These are phyloP conservation scores for Cornus controversa DNA, from an alignment of 148 eudicot genomes.

Conservation along the genomic window DNA sequence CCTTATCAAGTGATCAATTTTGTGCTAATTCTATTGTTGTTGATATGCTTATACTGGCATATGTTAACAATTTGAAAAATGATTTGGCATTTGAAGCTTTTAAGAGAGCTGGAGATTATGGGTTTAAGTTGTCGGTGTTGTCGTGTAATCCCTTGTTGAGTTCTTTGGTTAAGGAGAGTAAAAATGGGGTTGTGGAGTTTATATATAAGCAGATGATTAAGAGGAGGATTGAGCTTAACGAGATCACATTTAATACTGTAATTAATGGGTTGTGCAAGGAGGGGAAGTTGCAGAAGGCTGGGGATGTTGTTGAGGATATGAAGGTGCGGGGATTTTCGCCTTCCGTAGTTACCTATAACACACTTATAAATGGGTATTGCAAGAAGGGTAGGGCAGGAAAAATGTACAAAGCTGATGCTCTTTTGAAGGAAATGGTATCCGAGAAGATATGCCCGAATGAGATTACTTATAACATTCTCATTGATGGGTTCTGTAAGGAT, in stretches of 20 bases:
- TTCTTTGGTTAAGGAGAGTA: slow-evolving; percentile 52
- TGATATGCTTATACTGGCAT: slow-evolving; percentile 58
- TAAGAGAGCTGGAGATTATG: slow-evolving; percentile 68
- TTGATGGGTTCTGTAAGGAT: slow-evolving; percentile 73
- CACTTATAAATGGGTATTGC: slow-evolving; percentile 58
- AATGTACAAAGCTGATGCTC: slow-evolving; percentile 66
- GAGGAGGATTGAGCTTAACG: slow-evolving; percentile 53
- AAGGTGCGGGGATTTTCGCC: slow-evolving; percentile 56
- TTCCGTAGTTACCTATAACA: slow-evolving; percentile 63
- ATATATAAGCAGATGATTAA: slow-evolving; percentile 59
- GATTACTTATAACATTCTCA: slow-evolving; percentile 56
- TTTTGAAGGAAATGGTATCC: slow-evolving; percentile 66
- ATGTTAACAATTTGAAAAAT: slow-evolving; percentile 34
- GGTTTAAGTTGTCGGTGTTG: slow-evolving; percentile 48
- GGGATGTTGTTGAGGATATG: slow-evolving; percentile 72
- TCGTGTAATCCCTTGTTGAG: slow-evolving; percentile 62
- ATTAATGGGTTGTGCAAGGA: slow-evolving; percentile 61
- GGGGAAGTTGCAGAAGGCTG: slow-evolving; percentile 61
- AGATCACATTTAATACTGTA: slow-evolving; percentile 57
- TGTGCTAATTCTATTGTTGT: slow-evolving; percentile 42
- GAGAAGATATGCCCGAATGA: slow-evolving; percentile 49
- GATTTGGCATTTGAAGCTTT: slow-evolving; percentile 61
- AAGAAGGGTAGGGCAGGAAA: slow-evolving; percentile 61
- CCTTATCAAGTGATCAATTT: slow-evolving; percentile 24
- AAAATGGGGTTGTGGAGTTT: slow-evolving; percentile 38